These are phyloP conservation scores for Chytriomyces hyalinus DNA, from an alignment of 192 early-diverging fungal genomes.

Conservation along the genomic window DNA sequence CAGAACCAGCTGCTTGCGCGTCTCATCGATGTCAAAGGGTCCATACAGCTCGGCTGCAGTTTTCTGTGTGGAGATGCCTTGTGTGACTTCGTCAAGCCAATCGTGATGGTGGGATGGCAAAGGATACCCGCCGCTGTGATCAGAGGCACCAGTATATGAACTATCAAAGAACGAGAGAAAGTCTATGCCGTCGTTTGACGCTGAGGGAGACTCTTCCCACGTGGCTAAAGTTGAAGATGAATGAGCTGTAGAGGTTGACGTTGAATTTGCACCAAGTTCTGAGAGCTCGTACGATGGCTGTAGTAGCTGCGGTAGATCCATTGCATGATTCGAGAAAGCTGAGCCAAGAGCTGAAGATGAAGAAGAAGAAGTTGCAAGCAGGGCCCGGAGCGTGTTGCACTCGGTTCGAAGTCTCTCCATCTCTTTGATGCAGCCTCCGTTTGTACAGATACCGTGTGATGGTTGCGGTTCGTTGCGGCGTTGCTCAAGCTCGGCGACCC, in stretches of 20 bases:
- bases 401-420: background rate
- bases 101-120: too few species aligned
- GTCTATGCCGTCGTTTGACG: background rate
- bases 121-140: background rate
- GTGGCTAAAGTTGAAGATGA: background rate
- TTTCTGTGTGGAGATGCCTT: background rate
- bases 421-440: background rate
- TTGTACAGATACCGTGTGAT: background rate
- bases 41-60: constrained; percentile 12
- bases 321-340: too few species aligned
- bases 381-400: background rate
- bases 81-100: background rate
- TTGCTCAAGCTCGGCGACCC: background rate
- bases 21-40: background rate
- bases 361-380: background rate
- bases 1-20: background rate
- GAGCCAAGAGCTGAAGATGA: too few species aligned
- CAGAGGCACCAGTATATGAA: background rate
- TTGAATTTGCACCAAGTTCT: background rate
- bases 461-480: background rate
- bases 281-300: too few species aligned
- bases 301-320: too few species aligned
- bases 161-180: background rate
- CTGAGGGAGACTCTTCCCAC: background rate
- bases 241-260: background rate